Evolutionary conservation across 495 filamentous ascomycete species (phyloP).

Genomic region (Penicillium nucicola): DNA sequence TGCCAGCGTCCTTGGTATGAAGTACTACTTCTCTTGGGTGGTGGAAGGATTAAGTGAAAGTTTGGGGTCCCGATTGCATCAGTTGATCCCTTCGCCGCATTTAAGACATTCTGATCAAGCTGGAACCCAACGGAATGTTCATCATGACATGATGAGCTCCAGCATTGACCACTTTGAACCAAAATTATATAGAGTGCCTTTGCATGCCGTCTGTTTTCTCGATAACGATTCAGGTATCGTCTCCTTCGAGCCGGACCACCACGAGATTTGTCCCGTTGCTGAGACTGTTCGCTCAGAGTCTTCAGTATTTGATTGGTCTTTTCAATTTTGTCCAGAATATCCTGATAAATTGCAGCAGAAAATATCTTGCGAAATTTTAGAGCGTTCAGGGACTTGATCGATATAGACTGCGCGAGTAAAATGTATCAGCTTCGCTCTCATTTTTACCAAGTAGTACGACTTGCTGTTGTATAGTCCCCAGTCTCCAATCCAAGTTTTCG

Average conservation of each 20-base stretch:
- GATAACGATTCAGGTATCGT: neutral
- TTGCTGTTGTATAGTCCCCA: neutral
- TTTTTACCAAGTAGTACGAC: neutral
- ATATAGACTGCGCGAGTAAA: neutral
- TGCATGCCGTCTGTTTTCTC: conserved; percentile 11
- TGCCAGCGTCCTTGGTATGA: no score
- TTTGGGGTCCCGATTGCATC: no score
- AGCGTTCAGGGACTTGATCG: neutral
- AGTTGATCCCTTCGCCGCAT: no score
- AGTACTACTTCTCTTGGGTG: no score
- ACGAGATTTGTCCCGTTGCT: neutral
- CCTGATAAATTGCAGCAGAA: conserved; percentile 19
- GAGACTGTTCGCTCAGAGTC: conserved; percentile 10
- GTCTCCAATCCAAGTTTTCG: neutral
- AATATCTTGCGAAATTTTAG: conserved; percentile 19
- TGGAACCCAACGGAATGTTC: no score
- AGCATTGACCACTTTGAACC: no score
- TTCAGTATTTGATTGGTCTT: conserved; percentile 18
- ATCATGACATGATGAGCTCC: no score
- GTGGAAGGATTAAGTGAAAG: no score
- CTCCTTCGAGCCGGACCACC: neutral
- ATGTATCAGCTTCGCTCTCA: neutral
- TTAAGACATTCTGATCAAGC: no score
- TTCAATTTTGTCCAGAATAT: conserved; percentile 15
- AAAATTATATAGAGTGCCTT: neutral